These are phyloP conservation scores for Saccharomyces hybrid DNA, from an alignment of 1,139 yeast species.

Conservation along the genomic window DNA sequence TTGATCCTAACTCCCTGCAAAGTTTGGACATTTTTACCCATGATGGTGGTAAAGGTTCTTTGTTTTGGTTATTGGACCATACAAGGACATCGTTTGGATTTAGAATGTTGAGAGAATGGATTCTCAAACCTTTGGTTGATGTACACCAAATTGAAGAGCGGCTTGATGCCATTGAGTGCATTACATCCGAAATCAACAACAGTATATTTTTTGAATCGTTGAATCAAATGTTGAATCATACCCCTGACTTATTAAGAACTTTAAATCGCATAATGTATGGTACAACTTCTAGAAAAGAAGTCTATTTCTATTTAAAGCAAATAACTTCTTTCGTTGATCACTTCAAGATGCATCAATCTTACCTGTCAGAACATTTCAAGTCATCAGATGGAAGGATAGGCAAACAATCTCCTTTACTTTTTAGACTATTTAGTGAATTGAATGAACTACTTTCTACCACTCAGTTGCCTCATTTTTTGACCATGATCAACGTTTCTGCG, in stretches of 20 bases:
- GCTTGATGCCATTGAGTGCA: slow-evolving; percentile 55
- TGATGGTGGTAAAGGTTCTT: slow-evolving; percentile 52
- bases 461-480: slow-evolving; percentile 33
- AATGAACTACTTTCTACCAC: slow-evolving; percentile 15
- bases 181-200: slow-evolving; percentile 35
- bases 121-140: slow-evolving; percentile 59
- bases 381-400: slow-evolving; percentile 19
- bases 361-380: slow-evolving; percentile 19
- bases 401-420: slow-evolving; percentile 29
- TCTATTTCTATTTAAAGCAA: slow-evolving; percentile 50
- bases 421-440: slow-evolving; percentile 30
- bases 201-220: slow-evolving; percentile 50
- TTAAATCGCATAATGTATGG: slow-evolving; percentile 65
- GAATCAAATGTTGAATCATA: slow-evolving; percentile 38
- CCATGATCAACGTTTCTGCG: slow-evolving; percentile 55
- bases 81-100: slow-evolving; percentile 74
- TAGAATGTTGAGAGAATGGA: slow-evolving; percentile 62
- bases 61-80: slow-evolving; percentile 72
- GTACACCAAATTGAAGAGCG: slow-evolving; percentile 39
- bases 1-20: slow-evolving; percentile 60
- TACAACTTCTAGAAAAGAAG: slow-evolving; percentile 56
- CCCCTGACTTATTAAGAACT: slow-evolving; percentile 63
- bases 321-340: slow-evolving; percentile 35
- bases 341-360: slow-evolving; percentile 29
- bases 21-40: slow-evolving; percentile 73